Evolutionary conservation across 2,329 filamentous ascomycete species (phyloP), one percentile per base, ranked within the genome.

Genomic region (Aspergillus pseudotamarii): DNA sequence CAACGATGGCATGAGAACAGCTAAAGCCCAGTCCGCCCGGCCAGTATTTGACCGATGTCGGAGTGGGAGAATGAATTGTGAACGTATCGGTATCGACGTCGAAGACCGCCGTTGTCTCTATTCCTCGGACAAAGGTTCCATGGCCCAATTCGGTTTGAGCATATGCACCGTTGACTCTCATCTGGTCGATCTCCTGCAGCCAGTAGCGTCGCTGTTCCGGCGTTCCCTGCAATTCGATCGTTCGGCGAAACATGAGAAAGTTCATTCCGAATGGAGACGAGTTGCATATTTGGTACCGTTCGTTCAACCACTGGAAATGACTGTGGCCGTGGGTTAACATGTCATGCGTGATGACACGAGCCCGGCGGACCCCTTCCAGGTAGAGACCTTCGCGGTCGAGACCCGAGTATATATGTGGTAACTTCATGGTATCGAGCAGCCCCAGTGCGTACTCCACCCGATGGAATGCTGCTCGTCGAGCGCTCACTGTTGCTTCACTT

Each of bases 111-210:
- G 59, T 61, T 6, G 59, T 61, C 64, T 85, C 83, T 9, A 85
- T 68, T 0, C 82, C 82, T 56, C 79, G 75, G 14, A 85, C 82
- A 65, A 85, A 85, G 55, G 81, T 84, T 0, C 82, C 83, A 63
- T 85, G 83, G 1, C 83, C 83, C 2, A 84, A 75, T 65, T 85
- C 83, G 1, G 80, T 83, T 69, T 84, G 82, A 10, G 80, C 82
- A 70, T 85, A 84, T 59, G 79, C 82, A 14, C 82, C 83, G 59
- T 84, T 81, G 36, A 83, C 82, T 57, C 83, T 79, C 77, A 79
- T 83, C n/a, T 75, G 76, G 57, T 83, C 78, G 58, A 84, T 82
- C 63, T 79, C 78, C 1, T 82, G 82, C 71, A 82, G 71, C 83
- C 83, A 85, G 66, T 82, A 78, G 34, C 76, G 75, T 41, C 77